phyloP scores from a whole-genome alignment of 2,329 filamentous ascomycete species.

The Cladophialophora yegresii region DNA sequence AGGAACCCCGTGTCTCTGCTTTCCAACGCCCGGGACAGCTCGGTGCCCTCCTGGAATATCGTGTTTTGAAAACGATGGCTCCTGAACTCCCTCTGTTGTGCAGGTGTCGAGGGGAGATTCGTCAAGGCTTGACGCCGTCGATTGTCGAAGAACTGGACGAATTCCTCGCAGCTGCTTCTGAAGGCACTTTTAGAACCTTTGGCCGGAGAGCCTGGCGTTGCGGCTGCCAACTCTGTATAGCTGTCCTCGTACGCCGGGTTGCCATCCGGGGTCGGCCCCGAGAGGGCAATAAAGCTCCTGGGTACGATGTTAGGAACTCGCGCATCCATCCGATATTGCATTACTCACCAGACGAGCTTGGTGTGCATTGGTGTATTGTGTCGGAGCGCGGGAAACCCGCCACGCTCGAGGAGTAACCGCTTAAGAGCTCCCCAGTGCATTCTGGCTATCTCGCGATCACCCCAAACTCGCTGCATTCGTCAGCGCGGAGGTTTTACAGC shows the following conservation, averaged over 20 bases:
- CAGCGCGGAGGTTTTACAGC: neutral
- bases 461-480: conserved; percentile 21
- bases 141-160: conserved; percentile 14
- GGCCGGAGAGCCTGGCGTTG: neutral
- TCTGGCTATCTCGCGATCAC: conserved; percentile 14
- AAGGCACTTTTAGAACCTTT: neutral
- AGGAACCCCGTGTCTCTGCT: conserved; percentile 8
- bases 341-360: conserved; percentile 24
- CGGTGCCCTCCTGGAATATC: conserved; percentile 13
- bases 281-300: conserved; percentile 27
- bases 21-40: conserved; percentile 8
- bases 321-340: neutral
- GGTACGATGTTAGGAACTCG: neutral
- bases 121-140: conserved; percentile 13
- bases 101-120: conserved; percentile 19
- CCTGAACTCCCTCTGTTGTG: conserved; percentile 15
- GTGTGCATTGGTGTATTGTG: conserved; percentile 19
- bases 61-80: conserved; percentile 6
- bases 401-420: conserved; percentile 20
- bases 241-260: conserved; percentile 20
- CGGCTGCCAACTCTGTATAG: conserved; percentile 5
- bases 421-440: conserved; percentile 27
- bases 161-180: conserved; percentile 17
- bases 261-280: conserved; percentile 19
- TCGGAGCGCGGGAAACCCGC: conserved; percentile 16